Percentiles rank a stretch among this genome's conserved stretches.
These are phyloP conservation scores for Corniculantispora saksenae DNA, from an alignment of 2,329 filamentous ascomycete genomes.

Conservation along the genomic window DNA sequence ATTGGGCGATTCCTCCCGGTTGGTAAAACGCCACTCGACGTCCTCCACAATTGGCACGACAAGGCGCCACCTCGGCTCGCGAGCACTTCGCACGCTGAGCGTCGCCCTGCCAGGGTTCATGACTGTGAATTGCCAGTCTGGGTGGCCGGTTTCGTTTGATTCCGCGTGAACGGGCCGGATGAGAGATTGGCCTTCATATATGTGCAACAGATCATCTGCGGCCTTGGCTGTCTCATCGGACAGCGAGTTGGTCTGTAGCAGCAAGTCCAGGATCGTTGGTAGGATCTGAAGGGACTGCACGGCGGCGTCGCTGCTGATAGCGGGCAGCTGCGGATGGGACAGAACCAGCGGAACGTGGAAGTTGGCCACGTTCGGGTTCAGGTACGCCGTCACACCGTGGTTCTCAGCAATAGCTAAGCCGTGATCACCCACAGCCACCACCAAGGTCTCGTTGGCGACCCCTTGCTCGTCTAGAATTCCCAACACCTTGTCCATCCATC, in stretches of 20 bases:
- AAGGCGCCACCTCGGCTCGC: conserved; percentile 24
- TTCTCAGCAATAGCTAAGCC: conserved; percentile 35
- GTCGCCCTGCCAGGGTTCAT: conserved; percentile 29
- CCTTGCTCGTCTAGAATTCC: conserved; percentile 32
- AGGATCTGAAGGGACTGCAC: conserved; percentile 35
- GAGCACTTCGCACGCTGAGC: conserved; percentile 25
- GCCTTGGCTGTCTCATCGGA: conserved; percentile 27
- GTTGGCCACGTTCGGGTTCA: conserved; percentile 34
- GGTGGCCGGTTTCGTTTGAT: conserved; percentile 25
- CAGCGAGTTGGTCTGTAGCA: conserved; percentile 35
- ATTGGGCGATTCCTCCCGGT: background rate
- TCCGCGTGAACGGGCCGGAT: conserved; percentile 29
- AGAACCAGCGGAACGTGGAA: conserved; percentile 35
- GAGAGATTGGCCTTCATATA: conserved; percentile 38
- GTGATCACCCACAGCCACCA: conserved; percentile 36
- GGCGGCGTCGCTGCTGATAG: conserved; percentile 31
- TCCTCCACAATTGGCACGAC: conserved; percentile 28
- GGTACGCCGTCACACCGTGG: conserved; percentile 31
- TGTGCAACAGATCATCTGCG: conserved; percentile 30
- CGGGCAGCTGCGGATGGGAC: conserved; percentile 35
- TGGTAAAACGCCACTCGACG: conserved; percentile 9
- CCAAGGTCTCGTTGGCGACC: conserved; percentile 35
- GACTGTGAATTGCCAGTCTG: conserved; percentile 29
- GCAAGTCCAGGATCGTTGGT: conserved; percentile 37
- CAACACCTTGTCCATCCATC: conserved; percentile 34